Evolutionary conservation across 177 flowering plant genomes (phyloP), one percentile per base, ranked within the genome.

Genomic region (Vitis hybrid): DNA sequence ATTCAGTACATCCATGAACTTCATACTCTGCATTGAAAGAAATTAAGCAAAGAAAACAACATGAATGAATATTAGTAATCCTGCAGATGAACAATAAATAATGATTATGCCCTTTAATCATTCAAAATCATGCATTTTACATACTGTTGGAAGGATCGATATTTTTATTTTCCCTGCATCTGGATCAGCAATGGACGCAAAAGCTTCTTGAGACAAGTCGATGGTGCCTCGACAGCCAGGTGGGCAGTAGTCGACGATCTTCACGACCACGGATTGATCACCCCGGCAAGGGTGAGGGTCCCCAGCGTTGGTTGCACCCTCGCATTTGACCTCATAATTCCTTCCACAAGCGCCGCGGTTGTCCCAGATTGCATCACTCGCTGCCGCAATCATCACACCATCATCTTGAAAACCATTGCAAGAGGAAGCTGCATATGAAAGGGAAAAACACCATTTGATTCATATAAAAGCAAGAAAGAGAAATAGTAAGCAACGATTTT

Each of bases 351-450:
- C 75, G 11, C 46, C 65, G 18, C 72, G 15, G 27, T 68, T 68
- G 40, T 68, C 52, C 66, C 60, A 72, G 12, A 76, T 30, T 10
- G 64, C 56, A 19, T 64, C 65, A 17, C 73, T 72, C 0, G 75
- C 75, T 3, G 72, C 72, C 9, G 66, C 72, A 4, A 76, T 67
- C 72, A 75, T 71, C 7, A 56, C 66, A 4, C 78, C 78, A 2
- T 67, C 21, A 27, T 66, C 51, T 62, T 60, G 10, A 18, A 6
- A 27, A 12, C 74, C 74, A 62, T 70, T 30, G 60, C 78, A 75
- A 14, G 74, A 60, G 2, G 78, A 75, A 14, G 74, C 78, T 75
- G 66, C 55, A 51, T 40, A 40, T 40, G 9, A 40, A 40, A 40
- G 48, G 8, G 8, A 40, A 7, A 40, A 40, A 6, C 48, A 6